Evolutionary conservation across 257 asterid genomes (phyloP), one percentile per base, ranked within the genome.

Genomic region (Echium plantagineum): DNA sequence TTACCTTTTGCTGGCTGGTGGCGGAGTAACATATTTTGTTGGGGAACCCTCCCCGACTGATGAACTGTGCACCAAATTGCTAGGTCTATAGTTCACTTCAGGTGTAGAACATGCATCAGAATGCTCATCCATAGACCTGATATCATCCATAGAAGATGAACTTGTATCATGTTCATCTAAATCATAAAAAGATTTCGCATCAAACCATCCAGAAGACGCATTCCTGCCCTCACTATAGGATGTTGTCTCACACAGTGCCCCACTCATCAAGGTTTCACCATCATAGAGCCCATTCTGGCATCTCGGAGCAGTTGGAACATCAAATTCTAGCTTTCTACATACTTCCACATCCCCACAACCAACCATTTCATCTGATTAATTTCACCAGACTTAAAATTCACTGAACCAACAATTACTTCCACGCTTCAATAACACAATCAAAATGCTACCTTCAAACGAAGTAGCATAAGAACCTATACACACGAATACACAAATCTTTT

Each of bases 51-150:
- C 84, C 52, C 63, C 55, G 58, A 53, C 57, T 42, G 94, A 71
- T 16, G 85, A 76, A 61, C 76, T 73, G 74, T 30, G 56, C 57
- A 21, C 69, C 66, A 52, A 63, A 63, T 60, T 72, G 55, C 60
- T 57, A 63, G 38, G 32, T 62, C 64, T 42, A 30, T 67, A 51
- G 71, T 21, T 55, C 52, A 62, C 68, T 65, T 64, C 73, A 52
- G 89, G 86, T 58, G 85, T 81, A 30, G 77, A 71, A 62, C 68
- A 77, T 53, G 63, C 74, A 70, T 86, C 85, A 22, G 68, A 55
- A 63, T 72, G 86, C 68, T 65, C 79, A 56, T 77, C 66, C 21
- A 69, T 55, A 66, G 75, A 55, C 63, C 59, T 57, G 4, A 63
- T 67, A 54, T 71, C 74, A 52, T 57, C 58, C 38, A 62, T 63